A percentile compares a stretch with the other conserved stretches of the same genome.
phyloP scores from a whole-genome alignment of 129 eudicot genomes.

The Mikania micrantha region DNA sequence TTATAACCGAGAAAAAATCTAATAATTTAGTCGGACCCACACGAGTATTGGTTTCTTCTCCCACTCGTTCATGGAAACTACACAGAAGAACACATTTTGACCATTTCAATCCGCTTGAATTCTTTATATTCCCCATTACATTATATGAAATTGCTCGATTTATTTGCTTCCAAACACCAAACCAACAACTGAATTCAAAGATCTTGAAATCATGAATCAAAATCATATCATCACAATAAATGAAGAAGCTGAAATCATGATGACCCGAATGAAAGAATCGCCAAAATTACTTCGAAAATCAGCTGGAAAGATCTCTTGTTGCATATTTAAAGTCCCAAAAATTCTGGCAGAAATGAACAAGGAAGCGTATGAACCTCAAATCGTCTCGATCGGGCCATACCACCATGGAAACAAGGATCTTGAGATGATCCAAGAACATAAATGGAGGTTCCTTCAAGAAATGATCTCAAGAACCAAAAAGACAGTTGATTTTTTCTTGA shows the following conservation, averaged over 20 bases:
- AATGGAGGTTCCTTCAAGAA: slow-evolving; percentile 23
- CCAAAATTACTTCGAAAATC: slow-evolving; percentile 27
- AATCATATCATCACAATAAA: slow-evolving; percentile 24
- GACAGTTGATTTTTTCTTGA: slow-evolving; percentile 7
- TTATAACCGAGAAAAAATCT: too few relatives aligned
- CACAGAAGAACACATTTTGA: background rate
- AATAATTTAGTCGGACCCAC: too few relatives aligned
- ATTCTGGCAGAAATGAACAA: slow-evolving; percentile 23
- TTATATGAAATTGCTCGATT: background rate
- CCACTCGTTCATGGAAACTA: too few relatives aligned
- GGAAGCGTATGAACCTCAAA: too few relatives aligned
- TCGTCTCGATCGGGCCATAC: too few relatives aligned
- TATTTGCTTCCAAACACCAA: too few relatives aligned
- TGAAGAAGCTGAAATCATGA: slow-evolving; percentile 16
- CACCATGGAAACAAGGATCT: too few relatives aligned
- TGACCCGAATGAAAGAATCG: slow-evolving; percentile 4
- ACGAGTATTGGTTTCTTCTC: too few relatives aligned
- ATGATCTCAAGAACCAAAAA: slow-evolving; percentile 7
- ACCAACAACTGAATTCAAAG: too few relatives aligned
- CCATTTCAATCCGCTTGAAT: slow-evolving; percentile 1
- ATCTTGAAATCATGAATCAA: background rate
- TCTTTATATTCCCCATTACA: slow-evolving; percentile 4
- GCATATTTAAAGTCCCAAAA: slow-evolving; percentile 34
- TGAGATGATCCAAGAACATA: too few relatives aligned
- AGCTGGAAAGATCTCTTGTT: slow-evolving; percentile 31